Percentiles rank a stretch among this genome's conserved stretches.
These are phyloP conservation scores for Apiotrichum laibachii DNA, from an alignment of 1,284 basidiomycete species.

Conservation along the genomic window DNA sequence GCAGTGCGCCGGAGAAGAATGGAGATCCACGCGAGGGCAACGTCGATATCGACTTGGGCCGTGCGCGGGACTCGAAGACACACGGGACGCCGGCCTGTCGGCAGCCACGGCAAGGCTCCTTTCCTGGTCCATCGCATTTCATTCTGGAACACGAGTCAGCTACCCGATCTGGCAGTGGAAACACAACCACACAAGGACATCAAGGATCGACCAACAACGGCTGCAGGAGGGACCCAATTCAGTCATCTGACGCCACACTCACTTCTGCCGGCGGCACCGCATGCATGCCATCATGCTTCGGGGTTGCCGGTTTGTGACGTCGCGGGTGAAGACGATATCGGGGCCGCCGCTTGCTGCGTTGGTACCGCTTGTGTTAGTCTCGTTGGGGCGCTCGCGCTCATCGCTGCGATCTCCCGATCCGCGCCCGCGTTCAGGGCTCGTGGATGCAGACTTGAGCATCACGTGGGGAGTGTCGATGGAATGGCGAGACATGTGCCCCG, in stretches of 20 bases:
- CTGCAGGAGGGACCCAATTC: neutral
- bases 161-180: neutral
- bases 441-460: constrained; percentile 17
- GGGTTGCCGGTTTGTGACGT: constrained; percentile 40
- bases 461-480: constrained; percentile 18
- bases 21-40: constrained; percentile 39
- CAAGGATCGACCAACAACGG: neutral
- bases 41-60: constrained; percentile 44
- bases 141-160: constrained; percentile 32
- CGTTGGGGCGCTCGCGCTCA: constrained; percentile 6
- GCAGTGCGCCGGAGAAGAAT: constrained; percentile 28
- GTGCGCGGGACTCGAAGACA: constrained; percentile 43
- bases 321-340: constrained; percentile 33
- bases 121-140: constrained; percentile 49
- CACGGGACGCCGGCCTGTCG: constrained; percentile 43
- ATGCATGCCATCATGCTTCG: constrained; percentile 50
- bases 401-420: neutral
- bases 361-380: neutral
- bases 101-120: constrained; percentile 47
- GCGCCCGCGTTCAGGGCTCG: constrained; percentile 12
- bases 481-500: constrained; percentile 16
- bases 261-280: constrained; percentile 43
- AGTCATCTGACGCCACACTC: constrained; percentile 12
- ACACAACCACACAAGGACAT: neutral
- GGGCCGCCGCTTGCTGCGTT: neutral